phyloP scores from a whole-genome alignment of 768 basidiomycete species.

The Russula brevipes region DNA sequence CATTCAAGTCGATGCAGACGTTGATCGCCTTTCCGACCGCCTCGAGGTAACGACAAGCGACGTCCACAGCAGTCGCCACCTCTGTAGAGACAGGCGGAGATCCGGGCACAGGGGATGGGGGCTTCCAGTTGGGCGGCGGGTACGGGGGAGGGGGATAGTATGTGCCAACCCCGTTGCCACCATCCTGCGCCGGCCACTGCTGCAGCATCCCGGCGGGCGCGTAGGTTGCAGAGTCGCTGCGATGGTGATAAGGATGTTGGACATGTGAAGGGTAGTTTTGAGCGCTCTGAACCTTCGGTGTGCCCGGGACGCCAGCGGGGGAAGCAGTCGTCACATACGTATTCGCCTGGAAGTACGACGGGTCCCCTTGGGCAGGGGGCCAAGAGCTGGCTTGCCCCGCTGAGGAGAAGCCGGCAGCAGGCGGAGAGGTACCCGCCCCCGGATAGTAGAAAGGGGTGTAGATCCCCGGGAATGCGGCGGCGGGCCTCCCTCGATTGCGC shows the following conservation, averaged over 20 bases:
- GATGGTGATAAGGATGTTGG: background rate
- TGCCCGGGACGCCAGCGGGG: background rate
- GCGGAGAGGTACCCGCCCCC: background rate
- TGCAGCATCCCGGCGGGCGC: no score
- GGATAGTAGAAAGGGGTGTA: background rate
- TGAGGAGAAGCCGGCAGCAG: background rate
- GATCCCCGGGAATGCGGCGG: background rate
- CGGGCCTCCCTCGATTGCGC: background rate
- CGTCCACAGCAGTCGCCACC: background rate
- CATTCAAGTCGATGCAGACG: conserved; percentile 9
- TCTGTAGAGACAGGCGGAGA: background rate
- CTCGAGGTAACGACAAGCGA: conserved; percentile 13
- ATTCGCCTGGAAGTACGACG: background rate
- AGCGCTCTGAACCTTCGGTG: background rate
- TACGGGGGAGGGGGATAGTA: background rate
- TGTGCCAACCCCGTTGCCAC: background rate
- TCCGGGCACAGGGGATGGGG: background rate
- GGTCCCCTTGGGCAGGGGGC: background rate
- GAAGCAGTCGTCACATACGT: background rate
- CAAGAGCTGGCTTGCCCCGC: background rate
- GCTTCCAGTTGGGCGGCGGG: background rate
- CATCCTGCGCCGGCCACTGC: background rate
- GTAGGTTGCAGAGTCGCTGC: background rate
- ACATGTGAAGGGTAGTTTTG: background rate
- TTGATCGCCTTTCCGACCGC: conserved; percentile 11